Conservation (phyloP, 345 rosid genomes). For the Aquilaria yunnanensis region DNA sequence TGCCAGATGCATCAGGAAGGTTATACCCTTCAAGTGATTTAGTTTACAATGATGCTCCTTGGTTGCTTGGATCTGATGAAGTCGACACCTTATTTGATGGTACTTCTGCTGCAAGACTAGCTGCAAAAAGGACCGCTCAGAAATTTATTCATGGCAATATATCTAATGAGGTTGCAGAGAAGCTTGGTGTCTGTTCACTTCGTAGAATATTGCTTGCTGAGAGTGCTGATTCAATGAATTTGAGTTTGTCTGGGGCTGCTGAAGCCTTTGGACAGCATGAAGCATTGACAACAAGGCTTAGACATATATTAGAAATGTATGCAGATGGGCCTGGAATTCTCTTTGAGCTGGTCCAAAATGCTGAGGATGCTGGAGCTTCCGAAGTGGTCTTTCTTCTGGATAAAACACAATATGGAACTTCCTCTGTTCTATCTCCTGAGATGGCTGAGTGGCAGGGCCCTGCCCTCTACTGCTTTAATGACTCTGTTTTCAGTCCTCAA, state of each 20-base stretch:
- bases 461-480: conserved; percentile 90
- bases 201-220: conserved; percentile 92
- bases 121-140: conserved; percentile 60
- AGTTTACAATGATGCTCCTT: conserved; percentile 96
- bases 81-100: conserved; percentile 42
- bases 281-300: conserved; percentile 92
- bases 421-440: conserved; percentile 95
- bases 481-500: conserved; percentile 88
- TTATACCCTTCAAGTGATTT: conserved; percentile 68
- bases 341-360: conserved; percentile 92
- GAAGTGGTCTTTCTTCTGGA: conserved; percentile 87
- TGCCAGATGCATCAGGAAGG: conserved; percentile 83
- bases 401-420: conserved; percentile 90
- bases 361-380: conserved; percentile 98
- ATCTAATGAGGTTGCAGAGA: conserved; percentile 94
- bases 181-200: conserved; percentile 91
- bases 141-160: conserved; percentile 86
- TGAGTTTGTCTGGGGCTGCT: conserved; percentile 89
- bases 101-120: conserved; percentile 44
- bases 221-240: conserved; percentile 95
- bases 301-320: conserved; percentile 97
- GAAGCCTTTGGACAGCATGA: conserved; percentile 99
- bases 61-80: conserved; percentile 79
- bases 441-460: conserved; percentile 99
- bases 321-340: conserved; percentile 98